Evolutionary conservation across 176 grass and related monocot genomes (phyloP).

Genomic region (Calamus simplicifolius): DNA sequence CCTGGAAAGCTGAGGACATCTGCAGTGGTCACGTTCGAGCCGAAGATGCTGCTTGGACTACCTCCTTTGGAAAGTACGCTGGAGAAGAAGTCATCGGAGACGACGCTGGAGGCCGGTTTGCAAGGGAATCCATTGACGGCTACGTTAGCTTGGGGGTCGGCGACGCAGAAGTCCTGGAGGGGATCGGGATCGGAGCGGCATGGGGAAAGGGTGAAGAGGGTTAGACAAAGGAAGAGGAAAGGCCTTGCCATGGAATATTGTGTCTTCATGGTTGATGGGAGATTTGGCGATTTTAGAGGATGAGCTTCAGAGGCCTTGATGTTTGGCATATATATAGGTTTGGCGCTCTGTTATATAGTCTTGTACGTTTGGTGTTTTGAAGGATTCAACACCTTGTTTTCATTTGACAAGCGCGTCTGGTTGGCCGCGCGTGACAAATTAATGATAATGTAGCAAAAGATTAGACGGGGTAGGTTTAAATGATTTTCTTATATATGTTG

Average conservation of each 20-base stretch:
- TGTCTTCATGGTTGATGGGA: neutral
- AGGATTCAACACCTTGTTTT: too few relatives aligned
- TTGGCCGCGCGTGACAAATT: too few relatives aligned
- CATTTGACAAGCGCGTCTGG: too few relatives aligned
- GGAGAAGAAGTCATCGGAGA: conserved; percentile 82
- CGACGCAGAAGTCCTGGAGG: conserved; percentile 82
- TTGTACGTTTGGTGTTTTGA: too few relatives aligned
- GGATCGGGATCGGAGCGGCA: conserved; percentile 39
- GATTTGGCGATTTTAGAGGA: neutral
- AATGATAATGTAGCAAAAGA: too few relatives aligned
- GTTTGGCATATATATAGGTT: too few relatives aligned
- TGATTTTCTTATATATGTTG: too few relatives aligned
- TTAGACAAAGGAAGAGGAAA: neutral
- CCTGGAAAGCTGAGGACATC: conserved; percentile 71
- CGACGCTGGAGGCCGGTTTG: conserved; percentile 40
- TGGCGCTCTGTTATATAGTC: too few relatives aligned
- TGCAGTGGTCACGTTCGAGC: conserved; percentile 16
- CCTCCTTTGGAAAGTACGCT: conserved; percentile 14
- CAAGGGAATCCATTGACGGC: conserved; percentile 49
- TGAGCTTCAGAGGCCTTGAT: neutral
- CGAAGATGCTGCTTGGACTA: conserved; percentile 28
- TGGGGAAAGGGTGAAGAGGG: too few relatives aligned
- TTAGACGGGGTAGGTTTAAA: too few relatives aligned
- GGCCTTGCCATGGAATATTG: neutral
- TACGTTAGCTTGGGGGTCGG: neutral